Evolutionary conservation across 192 early-diverging fungal genomes (phyloP), one percentile per base, ranked within the genome.

Genomic region (Phlyctochytrium arcticum): DNA sequence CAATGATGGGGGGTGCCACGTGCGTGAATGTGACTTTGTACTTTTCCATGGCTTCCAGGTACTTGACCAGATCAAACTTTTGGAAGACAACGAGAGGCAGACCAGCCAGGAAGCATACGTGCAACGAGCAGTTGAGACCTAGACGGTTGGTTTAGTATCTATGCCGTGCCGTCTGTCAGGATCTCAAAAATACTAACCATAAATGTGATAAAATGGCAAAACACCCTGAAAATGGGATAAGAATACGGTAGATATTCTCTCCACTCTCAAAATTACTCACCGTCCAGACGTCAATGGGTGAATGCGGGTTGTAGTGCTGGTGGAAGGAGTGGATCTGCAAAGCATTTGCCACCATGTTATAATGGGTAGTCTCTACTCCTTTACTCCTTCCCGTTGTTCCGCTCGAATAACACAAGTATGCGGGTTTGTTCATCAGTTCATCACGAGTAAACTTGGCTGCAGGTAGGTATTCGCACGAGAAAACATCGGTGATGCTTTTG

Each of bases 321-420:
- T 37, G 32, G 5, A 37, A 36, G 4, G 5, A 17, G 35, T 36
- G 17, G 19, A 83, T 74, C 57, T 90, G 87, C 21, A 73, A 23
- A 15, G 86, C 71, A 62, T 95, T 94, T 26, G 91, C 78, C 7
- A 91, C 85, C 64, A 94, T 82, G 76, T 93, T 94, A 8, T 67
- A 63, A 53, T 94, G 92, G 24, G 88, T 92, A 2, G 88, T 85
- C 49, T 82, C 75, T 17, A 96, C 91, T 44, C 57, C 60, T 36
- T 87, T 89, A 66, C 80, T 75, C 31, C 74, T 67, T 12, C 88
- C 88, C 1, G 88, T 88, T 6, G 88, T 90, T 26, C 88, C 88
- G 6, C 81, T 83, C 24, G 81, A 85, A 71, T 89, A 92, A 68
- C 84, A 89, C 17, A 90, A 73, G 62, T 84, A 86, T 6, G 86